Evolutionary conservation across 2,329 filamentous ascomycete genomes (phyloP).

Genomic region (Hymenoscyphus occultus): DNA sequence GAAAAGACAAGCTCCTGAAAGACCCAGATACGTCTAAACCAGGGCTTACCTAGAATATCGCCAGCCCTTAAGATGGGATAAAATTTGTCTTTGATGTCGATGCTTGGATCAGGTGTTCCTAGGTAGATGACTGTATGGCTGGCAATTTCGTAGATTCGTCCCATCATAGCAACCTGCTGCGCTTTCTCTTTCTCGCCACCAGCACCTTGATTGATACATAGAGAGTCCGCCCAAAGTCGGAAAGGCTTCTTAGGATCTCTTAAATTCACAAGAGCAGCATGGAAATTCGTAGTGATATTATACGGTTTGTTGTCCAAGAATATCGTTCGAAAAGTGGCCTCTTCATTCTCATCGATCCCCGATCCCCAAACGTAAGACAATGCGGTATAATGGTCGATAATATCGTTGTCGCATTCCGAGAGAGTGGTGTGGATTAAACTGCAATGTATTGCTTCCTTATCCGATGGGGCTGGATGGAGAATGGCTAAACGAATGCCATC

Average conservation of each 20-base stretch:
- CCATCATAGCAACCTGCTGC: conserved; percentile 8
- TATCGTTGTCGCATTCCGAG: conserved; percentile 12
- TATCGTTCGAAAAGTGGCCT: conserved; percentile 4
- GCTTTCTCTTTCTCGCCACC: conserved; percentile 19
- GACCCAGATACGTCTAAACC: conserved; percentile 17
- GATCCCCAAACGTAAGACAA: conserved; percentile 23
- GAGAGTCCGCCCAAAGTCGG: conserved; percentile 18
- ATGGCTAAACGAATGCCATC: conserved; percentile 15
- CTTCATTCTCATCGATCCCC: not conserved
- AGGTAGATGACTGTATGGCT: conserved; percentile 11
- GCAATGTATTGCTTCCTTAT: conserved; percentile 10
- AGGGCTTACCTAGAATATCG: conserved; percentile 3
- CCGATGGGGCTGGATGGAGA: conserved; percentile 10
- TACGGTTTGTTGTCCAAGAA: conserved; percentile 13
- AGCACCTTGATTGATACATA: conserved; percentile 16
- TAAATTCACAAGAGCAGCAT: conserved; percentile 18
- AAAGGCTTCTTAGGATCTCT: conserved; percentile 3
- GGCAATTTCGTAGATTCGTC: conserved; percentile 7
- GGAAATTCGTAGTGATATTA: conserved; percentile 14
- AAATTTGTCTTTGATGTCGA: not conserved
- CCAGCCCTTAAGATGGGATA: conserved; percentile 1
- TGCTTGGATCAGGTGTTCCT: not conserved
- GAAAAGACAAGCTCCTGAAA: conserved; percentile 17
- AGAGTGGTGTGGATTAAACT: conserved; percentile 13
- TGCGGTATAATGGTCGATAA: conserved; percentile 15